A percentile compares a stretch with the other conserved stretches of the same genome.
These are phyloP conservation scores for Carex arenaria DNA, from an alignment of 202 grass and related monocot species.

Conservation along the genomic window DNA sequence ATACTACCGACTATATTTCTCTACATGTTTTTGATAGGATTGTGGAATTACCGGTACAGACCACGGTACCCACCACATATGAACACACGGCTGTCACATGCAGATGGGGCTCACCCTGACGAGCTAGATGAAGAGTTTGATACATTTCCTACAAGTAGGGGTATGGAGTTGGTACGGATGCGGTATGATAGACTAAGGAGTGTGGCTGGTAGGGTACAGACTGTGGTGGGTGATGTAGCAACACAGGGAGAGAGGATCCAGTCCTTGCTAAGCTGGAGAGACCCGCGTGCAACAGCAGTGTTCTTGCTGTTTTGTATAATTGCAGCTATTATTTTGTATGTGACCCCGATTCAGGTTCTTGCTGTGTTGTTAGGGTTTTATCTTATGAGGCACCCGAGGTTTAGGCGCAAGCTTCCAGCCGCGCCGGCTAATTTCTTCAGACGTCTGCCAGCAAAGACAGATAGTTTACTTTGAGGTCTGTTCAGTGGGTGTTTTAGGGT, in stretches of 20 bases:
- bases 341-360: constrained; percentile 56
- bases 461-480: constrained; percentile 56
- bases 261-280: constrained; percentile 83
- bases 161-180: constrained; percentile 44
- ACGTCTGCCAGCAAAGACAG: constrained; percentile 75
- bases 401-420: constrained; percentile 59
- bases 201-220: constrained; percentile 59
- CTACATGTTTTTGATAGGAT: constrained; percentile 81
- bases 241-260: constrained; percentile 93
- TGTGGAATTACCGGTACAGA: constrained; percentile 77
- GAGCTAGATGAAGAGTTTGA: constrained; percentile 97
- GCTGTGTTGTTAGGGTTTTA: constrained; percentile 54
- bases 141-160: constrained; percentile 51
- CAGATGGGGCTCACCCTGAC: constrained; percentile 48
- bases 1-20: constrained; percentile 80
- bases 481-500: not conserved
- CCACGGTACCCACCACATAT: constrained; percentile 75
- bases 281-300: constrained; percentile 78
- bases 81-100: constrained; percentile 68
- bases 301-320: constrained; percentile 81
- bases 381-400: constrained; percentile 82
- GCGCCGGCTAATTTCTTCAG: constrained; percentile 67
- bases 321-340: constrained; percentile 50
- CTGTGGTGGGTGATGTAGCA: constrained; percentile 68
- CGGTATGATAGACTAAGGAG: constrained; percentile 76